These are phyloP conservation scores for Croton setiger DNA, from an alignment of 441 rosid species.

Conservation along the genomic window DNA sequence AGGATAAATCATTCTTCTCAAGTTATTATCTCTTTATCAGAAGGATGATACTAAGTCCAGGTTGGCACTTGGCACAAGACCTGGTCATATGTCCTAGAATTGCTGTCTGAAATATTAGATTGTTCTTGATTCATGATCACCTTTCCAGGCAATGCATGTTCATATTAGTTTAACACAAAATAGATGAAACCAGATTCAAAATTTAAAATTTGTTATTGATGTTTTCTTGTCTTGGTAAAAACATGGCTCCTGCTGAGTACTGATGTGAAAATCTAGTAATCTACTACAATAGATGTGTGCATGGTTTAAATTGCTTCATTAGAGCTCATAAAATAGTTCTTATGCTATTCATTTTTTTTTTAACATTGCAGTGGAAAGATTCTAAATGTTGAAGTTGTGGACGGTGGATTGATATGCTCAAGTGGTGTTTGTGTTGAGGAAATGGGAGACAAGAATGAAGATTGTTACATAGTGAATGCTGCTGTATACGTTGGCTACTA, in stretches of 20 bases:
- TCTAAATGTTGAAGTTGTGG: slow-evolving; percentile 71
- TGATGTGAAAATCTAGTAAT: background rate
- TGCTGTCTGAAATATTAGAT: background rate
- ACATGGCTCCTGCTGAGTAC: background rate
- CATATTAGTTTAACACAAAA: background rate
- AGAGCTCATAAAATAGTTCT: background rate
- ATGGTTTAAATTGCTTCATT: background rate
- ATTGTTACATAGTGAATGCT: slow-evolving; percentile 83
- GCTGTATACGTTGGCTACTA: slow-evolving; percentile 91
- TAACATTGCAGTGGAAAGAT: slow-evolving; percentile 56
- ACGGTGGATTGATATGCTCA: slow-evolving; percentile 91
- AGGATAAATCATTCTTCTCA: background rate
- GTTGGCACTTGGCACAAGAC: background rate
- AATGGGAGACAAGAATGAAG: slow-evolving; percentile 91
- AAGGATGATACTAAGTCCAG: background rate
- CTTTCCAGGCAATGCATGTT: background rate
- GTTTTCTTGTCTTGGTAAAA: background rate
- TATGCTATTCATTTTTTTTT: background rate
- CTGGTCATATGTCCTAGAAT: slow-evolving; percentile 7
- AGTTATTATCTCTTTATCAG: background rate
- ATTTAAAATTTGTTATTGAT: background rate
- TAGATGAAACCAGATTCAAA: background rate
- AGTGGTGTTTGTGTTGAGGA: slow-evolving; percentile 90
- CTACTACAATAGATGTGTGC: background rate
- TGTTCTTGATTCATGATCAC: background rate